Evolutionary conservation across 495 filamentous ascomycete genomes (phyloP).

Genomic region (Tirmania nivea): DNA sequence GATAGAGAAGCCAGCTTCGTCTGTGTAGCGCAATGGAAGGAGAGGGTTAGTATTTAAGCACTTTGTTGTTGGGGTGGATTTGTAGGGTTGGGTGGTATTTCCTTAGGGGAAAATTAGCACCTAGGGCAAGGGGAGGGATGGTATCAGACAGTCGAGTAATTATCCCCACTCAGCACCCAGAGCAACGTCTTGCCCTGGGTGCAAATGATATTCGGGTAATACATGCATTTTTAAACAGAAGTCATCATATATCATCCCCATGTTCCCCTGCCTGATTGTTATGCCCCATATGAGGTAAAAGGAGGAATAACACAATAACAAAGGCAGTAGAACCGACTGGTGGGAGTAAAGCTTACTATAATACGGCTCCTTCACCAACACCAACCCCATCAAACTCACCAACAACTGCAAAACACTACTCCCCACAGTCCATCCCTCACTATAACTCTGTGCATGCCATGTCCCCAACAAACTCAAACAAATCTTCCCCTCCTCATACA

Average conservation of each 20-base stretch:
- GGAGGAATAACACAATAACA: not conserved
- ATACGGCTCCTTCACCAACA: constrained; percentile 37
- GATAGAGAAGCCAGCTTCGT: constrained; percentile 37
- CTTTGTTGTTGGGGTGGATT: too few species aligned
- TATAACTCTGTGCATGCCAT: constrained; percentile 31
- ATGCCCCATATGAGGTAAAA: not conserved
- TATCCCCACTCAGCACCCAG: too few species aligned
- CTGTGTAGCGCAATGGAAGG: constrained; percentile 11
- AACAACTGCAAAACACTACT: constrained; percentile 37
- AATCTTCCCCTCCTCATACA: constrained; percentile 32
- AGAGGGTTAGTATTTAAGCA: too few species aligned
- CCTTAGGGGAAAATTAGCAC: too few species aligned
- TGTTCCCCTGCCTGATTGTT: too few species aligned
- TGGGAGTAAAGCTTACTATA: constrained; percentile 30
- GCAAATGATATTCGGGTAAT: too few species aligned
- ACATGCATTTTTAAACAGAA: not conserved
- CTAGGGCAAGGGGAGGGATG: too few species aligned
- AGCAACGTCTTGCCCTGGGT: too few species aligned
- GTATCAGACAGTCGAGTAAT: too few species aligned
- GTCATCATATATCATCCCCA: too few species aligned
- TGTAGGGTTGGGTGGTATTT: too few species aligned
- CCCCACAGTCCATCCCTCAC: constrained; percentile 32
- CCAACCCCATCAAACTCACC: constrained; percentile 37
- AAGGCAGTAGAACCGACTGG: not conserved
- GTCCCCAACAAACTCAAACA: constrained; percentile 40